Evolutionary conservation across 176 grass and related monocot genomes (phyloP).

Genomic region (Pontederia paniculata): DNA sequence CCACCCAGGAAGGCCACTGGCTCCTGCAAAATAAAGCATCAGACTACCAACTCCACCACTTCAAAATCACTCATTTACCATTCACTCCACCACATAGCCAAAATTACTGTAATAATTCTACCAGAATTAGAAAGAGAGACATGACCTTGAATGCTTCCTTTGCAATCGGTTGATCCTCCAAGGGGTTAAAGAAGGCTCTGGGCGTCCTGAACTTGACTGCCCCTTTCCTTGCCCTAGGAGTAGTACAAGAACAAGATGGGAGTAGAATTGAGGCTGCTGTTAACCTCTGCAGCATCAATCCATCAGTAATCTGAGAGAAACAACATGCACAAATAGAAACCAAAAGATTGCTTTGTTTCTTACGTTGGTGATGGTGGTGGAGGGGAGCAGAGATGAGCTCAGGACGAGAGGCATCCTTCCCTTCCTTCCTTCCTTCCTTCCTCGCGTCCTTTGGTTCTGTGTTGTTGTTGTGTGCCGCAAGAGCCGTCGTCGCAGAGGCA

Average conservation of each 20-base stretch:
- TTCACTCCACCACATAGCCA: background rate
- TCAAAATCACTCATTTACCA: background rate
- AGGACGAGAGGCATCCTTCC: constrained; percentile 27
- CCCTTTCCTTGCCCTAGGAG: constrained; percentile 1
- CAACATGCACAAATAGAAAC: background rate
- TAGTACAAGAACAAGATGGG: background rate
- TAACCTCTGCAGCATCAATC: background rate
- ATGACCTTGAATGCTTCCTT: constrained; percentile 75
- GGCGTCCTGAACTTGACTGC: constrained; percentile 1
- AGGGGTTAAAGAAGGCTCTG: constrained; percentile 58
- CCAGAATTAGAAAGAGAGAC: background rate
- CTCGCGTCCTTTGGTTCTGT: background rate
- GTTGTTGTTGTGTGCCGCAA: background rate
- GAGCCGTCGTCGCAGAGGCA: background rate
- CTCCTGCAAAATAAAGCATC: constrained; percentile 37
- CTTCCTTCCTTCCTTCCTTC: background rate
- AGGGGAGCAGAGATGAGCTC: background rate
- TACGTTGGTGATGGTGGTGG: too few relatives aligned
- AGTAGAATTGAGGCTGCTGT: background rate
- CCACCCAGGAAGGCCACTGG: constrained; percentile 93
- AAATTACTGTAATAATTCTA: background rate
- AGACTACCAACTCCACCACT: background rate
- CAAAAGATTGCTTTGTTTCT: constrained; percentile 5
- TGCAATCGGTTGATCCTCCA: constrained; percentile 62
- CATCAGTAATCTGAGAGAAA: too few relatives aligned